A percentile compares a stretch with the other conserved stretches of the same genome.
Conservation (phyloP, 805 yeast genomes). For the Diddensiella santjacobensis region DNA sequence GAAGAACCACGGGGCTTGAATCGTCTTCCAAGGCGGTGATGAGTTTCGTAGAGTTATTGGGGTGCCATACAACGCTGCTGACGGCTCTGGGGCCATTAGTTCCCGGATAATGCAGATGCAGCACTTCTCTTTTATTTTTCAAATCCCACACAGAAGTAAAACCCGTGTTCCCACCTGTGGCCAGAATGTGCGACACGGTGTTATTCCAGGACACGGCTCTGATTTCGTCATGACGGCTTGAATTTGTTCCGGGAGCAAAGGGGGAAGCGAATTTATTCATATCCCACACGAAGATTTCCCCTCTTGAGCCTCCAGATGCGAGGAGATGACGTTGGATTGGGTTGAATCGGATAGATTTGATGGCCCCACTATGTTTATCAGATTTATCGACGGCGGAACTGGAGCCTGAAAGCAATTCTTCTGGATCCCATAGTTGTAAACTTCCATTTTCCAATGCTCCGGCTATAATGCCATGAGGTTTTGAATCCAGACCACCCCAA, state of each 20-base stretch:
- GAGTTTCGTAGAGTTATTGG: slow-evolving; percentile 76
- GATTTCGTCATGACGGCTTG: slow-evolving; percentile 71
- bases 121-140: slow-evolving; percentile 79
- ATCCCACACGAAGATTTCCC: slow-evolving; percentile 92
- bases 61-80: slow-evolving; percentile 92
- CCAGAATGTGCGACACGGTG: slow-evolving; percentile 77
- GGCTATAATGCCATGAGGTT: slow-evolving; percentile 60
- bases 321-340: slow-evolving; percentile 65
- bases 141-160: slow-evolving; percentile 93
- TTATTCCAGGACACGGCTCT: slow-evolving; percentile 87
- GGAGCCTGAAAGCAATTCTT: slow-evolving; percentile 42
- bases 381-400: slow-evolving; percentile 50
- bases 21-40: slow-evolving; percentile 86
- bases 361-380: slow-evolving; percentile 62
- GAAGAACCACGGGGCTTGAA: slow-evolving; percentile 67
- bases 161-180: slow-evolving; percentile 81
- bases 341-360: slow-evolving; percentile 72
- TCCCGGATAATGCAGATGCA: slow-evolving; percentile 68
- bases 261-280: slow-evolving; percentile 52
- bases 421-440: slow-evolving; percentile 73
- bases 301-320: slow-evolving; percentile 84
- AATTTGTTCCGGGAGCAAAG: slow-evolving; percentile 67
- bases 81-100: slow-evolving; percentile 51
- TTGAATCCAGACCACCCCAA: slow-evolving; percentile 63
- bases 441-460: slow-evolving; percentile 87